Evolutionary conservation across 2,329 filamentous ascomycete genomes (phyloP).

Genomic region (Setomelanomma holmii): DNA sequence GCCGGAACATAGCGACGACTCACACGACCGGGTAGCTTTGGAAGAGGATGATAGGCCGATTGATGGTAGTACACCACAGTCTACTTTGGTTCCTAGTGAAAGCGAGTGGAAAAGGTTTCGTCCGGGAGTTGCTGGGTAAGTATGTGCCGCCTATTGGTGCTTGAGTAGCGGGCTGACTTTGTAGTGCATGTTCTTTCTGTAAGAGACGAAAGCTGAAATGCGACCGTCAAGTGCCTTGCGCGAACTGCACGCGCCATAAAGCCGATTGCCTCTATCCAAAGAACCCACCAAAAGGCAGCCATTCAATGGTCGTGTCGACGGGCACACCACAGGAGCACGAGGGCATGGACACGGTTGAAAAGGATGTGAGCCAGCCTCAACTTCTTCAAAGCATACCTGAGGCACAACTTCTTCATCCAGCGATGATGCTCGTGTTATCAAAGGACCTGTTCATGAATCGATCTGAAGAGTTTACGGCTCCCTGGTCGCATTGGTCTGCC

Average conservation of each 20-base stretch:
- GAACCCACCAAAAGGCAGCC: neutral
- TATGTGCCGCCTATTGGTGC: neutral
- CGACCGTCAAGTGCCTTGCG: constrained; percentile 17
- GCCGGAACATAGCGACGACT: neutral
- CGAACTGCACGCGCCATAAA: constrained; percentile 10
- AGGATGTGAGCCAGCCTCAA: neutral
- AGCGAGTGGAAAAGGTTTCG: constrained; percentile 11
- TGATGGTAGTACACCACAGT: no score
- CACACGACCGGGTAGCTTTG: no score
- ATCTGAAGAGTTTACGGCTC: constrained; percentile 31
- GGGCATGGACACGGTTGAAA: neutral
- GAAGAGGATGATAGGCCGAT: no score
- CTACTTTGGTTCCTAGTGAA: neutral
- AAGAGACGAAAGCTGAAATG: constrained; percentile 18
- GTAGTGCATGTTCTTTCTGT: constrained; percentile 14
- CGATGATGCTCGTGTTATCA: constrained; percentile 40
- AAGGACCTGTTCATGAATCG: constrained; percentile 47
- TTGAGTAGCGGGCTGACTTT: neutral
- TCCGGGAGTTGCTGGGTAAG: constrained; percentile 2
- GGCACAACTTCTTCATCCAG: constrained; percentile 37
- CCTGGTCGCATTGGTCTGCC: constrained; percentile 43
- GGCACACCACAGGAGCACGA: neutral
- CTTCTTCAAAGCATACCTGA: constrained; percentile 43
- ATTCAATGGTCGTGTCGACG: neutral
- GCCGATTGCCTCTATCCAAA: constrained; percentile 5